Conservation (phyloP, 805 yeast species). For the Groenewaldozyma salmanticensis region DNA sequence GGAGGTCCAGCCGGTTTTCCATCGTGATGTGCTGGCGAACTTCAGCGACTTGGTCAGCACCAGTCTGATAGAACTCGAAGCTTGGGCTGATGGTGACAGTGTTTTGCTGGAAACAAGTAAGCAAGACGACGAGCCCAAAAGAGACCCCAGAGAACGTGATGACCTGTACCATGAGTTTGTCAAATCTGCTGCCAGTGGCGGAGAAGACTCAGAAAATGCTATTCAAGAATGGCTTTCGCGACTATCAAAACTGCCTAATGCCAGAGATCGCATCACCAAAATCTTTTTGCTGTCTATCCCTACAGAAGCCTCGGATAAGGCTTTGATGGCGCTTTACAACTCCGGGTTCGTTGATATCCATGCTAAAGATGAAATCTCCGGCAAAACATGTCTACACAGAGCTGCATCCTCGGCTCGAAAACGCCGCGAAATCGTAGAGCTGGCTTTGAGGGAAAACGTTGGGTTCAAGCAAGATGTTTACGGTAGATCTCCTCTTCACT, state of each 20-base stretch:
- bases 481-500: constrained; percentile 80
- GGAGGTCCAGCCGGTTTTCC: constrained; percentile 93
- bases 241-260: constrained; percentile 31
- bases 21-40: constrained; percentile 74
- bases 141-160: constrained; percentile 35
- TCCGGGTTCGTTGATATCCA: constrained; percentile 49
- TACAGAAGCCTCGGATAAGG: constrained; percentile 54
- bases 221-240: constrained; percentile 38
- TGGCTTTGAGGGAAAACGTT: constrained; percentile 23
- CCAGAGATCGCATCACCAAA: constrained; percentile 47
- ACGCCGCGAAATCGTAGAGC: constrained; percentile 25
- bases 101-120: constrained; percentile 20
- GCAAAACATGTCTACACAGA: constrained; percentile 71
- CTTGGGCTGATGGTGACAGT: constrained; percentile 45
- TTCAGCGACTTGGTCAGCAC: constrained; percentile 57
- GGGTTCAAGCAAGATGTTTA: constrained; percentile 28
- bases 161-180: constrained; percentile 65
- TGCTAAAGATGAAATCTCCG: constrained; percentile 60
- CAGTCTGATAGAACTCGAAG: constrained; percentile 61
- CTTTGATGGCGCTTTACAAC: constrained; percentile 40
- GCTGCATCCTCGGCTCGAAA: constrained; percentile 24
- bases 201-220: constrained; percentile 22
- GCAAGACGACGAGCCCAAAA: not conserved
- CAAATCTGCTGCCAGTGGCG: constrained; percentile 21
- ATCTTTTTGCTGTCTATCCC: constrained; percentile 63